These are phyloP conservation scores for Xylariaceae sp. DNA, from an alignment of 2,329 filamentous ascomycete genomes.

Conservation along the genomic window DNA sequence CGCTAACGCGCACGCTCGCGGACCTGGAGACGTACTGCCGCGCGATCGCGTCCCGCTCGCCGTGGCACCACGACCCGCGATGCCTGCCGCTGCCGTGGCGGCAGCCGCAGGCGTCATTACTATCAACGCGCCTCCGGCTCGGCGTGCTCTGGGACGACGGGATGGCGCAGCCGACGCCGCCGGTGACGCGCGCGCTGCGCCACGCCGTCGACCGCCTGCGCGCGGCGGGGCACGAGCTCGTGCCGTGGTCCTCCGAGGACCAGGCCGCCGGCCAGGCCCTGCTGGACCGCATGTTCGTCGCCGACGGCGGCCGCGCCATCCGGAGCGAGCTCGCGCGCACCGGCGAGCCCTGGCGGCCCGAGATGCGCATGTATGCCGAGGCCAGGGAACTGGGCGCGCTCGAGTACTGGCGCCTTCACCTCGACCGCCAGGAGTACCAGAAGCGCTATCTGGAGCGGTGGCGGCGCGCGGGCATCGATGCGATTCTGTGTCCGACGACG, in stretches of 20 bases:
- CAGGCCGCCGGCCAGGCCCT: conserved; percentile 43
- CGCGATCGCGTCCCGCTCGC: conserved; percentile 52
- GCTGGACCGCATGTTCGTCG: conserved; percentile 50
- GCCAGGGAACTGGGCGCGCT: conserved; percentile 45
- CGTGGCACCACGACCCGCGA: conserved; percentile 61
- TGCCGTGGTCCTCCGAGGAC: conserved; percentile 54
- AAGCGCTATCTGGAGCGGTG: conserved; percentile 51
- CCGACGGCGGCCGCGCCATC: conserved; percentile 50
- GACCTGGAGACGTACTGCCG: conserved; percentile 60
- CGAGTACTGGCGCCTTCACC: conserved; percentile 53
- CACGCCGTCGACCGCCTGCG: conserved; percentile 47
- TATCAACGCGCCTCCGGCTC: conserved; percentile 51
- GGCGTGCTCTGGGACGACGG: conserved; percentile 68
- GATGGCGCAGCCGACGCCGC: conserved; percentile 67
- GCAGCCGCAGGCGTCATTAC: conserved; percentile 18
- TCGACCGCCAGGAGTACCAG: conserved; percentile 49
- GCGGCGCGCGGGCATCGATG: conserved; percentile 57
- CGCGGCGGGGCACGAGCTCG: conserved; percentile 51
- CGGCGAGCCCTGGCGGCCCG: conserved; percentile 43
- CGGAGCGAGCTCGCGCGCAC: conserved; percentile 42
- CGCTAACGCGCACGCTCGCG: conserved; percentile 57
- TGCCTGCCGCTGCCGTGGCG: conserved; percentile 63
- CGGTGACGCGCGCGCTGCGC: conserved; percentile 59
- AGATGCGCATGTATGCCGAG: conserved; percentile 30
- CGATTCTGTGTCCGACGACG: conserved; percentile 61